A percentile compares a stretch with the other conserved stretches of the same genome.
These are phyloP conservation scores for Sporothrix humicola DNA, from an alignment of 2,329 filamentous ascomycete species.

Conservation along the genomic window DNA sequence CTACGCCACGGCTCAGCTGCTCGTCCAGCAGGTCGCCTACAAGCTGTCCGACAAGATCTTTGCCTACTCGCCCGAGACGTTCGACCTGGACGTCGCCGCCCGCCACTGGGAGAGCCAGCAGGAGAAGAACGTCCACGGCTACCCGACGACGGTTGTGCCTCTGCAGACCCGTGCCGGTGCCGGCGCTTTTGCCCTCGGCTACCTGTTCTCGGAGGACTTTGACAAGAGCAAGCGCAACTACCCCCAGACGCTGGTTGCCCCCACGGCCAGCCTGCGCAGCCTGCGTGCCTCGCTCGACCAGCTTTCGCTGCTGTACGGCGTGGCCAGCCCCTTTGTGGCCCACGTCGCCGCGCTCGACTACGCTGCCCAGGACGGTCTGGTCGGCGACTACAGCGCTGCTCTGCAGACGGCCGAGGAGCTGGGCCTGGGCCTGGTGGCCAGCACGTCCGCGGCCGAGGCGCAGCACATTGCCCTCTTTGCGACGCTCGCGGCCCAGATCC, in stretches of 20 bases:
- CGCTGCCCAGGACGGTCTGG: constrained; percentile 68
- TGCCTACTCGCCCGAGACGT: constrained; percentile 92
- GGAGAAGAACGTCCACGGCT: constrained; percentile 81
- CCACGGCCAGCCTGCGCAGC: constrained; percentile 79
- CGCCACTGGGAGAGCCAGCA: constrained; percentile 74
- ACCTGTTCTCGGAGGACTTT: constrained; percentile 97
- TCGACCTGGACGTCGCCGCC: constrained; percentile 84
- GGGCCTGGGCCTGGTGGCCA: constrained; percentile 83
- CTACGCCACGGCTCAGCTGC: constrained; percentile 89
- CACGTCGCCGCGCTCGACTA: constrained; percentile 94
- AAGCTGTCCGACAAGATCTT: constrained; percentile 96
- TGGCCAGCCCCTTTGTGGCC: constrained; percentile 90
- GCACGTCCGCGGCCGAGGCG: constrained; percentile 83
- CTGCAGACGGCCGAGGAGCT: constrained; percentile 86
- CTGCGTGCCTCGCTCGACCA: constrained; percentile 88
- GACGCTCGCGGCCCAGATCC: constrained; percentile 71
- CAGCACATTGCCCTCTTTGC: constrained; percentile 88
- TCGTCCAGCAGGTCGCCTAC: constrained; percentile 96
- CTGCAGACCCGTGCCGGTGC: constrained; percentile 90
- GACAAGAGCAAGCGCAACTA: constrained; percentile 89
- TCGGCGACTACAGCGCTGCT: constrained; percentile 84
- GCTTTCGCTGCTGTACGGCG: constrained; percentile 85
- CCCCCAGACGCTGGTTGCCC: constrained; percentile 87
- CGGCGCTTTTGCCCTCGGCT: constrained; percentile 88
- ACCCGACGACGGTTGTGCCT: constrained; percentile 75